Base-by-base conservation (phyloP, 164 flowering plant genomes). In the Echeveria elegans region DNA sequence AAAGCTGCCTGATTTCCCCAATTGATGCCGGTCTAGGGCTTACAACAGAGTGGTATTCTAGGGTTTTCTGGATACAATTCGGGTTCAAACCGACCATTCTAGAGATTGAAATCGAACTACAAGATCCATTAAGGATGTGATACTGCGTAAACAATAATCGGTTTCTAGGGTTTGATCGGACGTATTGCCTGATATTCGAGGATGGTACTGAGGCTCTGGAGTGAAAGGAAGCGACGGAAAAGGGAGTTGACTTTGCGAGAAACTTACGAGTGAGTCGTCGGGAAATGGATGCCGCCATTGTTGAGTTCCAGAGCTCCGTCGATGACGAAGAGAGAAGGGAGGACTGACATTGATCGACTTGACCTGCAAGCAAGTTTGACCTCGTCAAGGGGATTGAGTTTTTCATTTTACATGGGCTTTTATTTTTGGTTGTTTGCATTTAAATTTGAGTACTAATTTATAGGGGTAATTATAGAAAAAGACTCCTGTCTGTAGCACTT, bases 41-140 rank as follows among this genome's bases (percentile, higher is more conserved):
- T 34, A 67, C 71, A 71, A 36, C 29, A 45, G 70, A 61, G 73
- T 66, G 6, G 34, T 70, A 70, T 40, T 58, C 29, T 69, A 59
- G 72, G 38, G 31, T 58, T 58, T 73, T 66, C n/a, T 40, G 56
- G 48, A 48, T 38, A 50, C 43, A n/a, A 15, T 28, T 52, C 38
- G 80, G 78, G 9, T 11, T 79, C 79, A 68, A 80, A 84, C 41
- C 77, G 70, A n/a, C 23, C n/a, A 47, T 23, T 40, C 45, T 40
- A 2, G 45, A 16, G 0, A 10, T 5, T 6, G 6, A 47, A 47
- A 16, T 47, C 3, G 52, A 47, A 16, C 4, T 12, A 40, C 0
- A 6, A 6, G 12, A 40, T 40, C 7, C 45, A 40, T 40, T 10
- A 0, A 2, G 9, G 45, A 40, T 40, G 52, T 4, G 7, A 19